Base-by-base conservation (phyloP, 331 rosid genomes). In the Malus hybrid region DNA sequence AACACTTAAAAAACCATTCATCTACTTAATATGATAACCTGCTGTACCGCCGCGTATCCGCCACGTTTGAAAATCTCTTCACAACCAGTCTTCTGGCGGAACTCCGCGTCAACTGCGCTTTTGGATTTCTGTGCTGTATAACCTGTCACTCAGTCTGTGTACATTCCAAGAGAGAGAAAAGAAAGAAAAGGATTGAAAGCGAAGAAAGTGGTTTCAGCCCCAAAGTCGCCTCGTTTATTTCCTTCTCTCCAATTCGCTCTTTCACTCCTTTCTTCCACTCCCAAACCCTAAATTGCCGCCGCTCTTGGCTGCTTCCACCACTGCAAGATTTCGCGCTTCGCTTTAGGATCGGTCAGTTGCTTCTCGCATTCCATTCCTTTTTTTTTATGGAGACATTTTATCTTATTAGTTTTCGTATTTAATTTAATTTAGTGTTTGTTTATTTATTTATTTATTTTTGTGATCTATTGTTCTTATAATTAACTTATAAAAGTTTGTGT, bases 81-180 rank as follows among this genome's bases (percentile, higher is more conserved):
- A 15, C 63, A 67, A 28, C 13, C 63, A 66, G 55, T 50, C 31
- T 39, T 46, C 75, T 70, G 77, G 86, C 85, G 88, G 85, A 77
- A 81, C 76, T 74, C 78, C 73, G 76, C 81, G 88, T 86, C 89
- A 81, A 86, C 76, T 13, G 73, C 78, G 67, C 80, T 71, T 81
- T 87, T 83, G 46, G 46, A 39, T 39, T 9, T 9, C 46, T 39
- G 12, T 39, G 46, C 1, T 10, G 46, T 2, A 39, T 39, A 9
- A 39, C 46, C 46, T 6, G 10, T 14, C 32, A 48, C 74, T 39
- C 36, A 27, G 9, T 3, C 74, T 5, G 50, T 39, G 59, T 4
- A 15, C 9, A n/a, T 57, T 14, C 36, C 11, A 39, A 9, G 46
- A 39, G 46, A 39, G 46, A 39, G 3, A 36, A 36, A 39, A 67